Evolutionary conservation across 2,329 filamentous ascomycete genomes (phyloP), one percentile per base, ranked within the genome.

Genomic region (Microdochium paspali): DNA sequence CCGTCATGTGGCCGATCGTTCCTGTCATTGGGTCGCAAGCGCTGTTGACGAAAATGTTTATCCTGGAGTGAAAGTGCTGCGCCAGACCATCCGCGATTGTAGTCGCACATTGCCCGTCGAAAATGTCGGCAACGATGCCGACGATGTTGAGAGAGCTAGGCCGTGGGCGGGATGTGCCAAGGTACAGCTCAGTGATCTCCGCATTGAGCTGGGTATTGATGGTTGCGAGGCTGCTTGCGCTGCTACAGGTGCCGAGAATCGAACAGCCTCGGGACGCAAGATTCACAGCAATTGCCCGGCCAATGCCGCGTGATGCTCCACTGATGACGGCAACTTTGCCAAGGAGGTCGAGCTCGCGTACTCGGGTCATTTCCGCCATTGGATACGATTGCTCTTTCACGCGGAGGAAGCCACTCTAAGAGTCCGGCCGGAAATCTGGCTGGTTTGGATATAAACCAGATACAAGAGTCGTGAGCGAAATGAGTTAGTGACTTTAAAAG

Each of bases 31-130:
- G 68, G 3, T 80, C 69, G 24, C 73, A 77, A 2, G 77, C 77
- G 57, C 78, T 79, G 65, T 81, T 77, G 56, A 81, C 66, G 49
- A 80, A 62, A 53, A 80, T 76, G 56, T 77, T 72, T 52, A 79
- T 63, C 18, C 21, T 13, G 42, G 46, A 31, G 5, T 45, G 25
- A 45, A 66, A 63, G 1, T 52, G 43, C 3, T 49, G 5, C 0
- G 31, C 25, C 0, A 66, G 25, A 3, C 54, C 52, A 15, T 61
- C 51, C 7, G 61, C 58, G 13, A 67, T 60, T 1, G 25, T 52
- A 3, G 49, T 45, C 1, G 60, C 56, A 40, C 61, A 65, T 1
- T 54, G 51, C 0, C 48, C 21, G 0, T 58, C 58, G 45, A 64
- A 58, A 2, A 66, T 57, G 30, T 65, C 54, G 3, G 63, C 61